These are phyloP conservation scores for Gossypium davidsonii DNA, from an alignment of 441 rosid species.

Conservation along the genomic window DNA sequence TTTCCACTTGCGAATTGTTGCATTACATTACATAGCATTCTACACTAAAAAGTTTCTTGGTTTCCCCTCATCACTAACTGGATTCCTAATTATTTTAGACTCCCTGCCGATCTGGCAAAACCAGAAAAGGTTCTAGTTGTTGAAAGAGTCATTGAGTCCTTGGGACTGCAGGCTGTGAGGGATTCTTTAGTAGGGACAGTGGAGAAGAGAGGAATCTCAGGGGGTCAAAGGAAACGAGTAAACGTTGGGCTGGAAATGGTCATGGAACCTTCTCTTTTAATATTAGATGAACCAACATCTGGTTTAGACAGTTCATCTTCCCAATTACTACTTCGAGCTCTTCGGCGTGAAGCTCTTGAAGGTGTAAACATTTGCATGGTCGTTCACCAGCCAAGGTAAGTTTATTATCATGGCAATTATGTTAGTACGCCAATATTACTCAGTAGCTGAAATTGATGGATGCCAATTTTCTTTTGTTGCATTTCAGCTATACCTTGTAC, in stretches of 20 bases:
- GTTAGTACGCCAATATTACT: not conserved
- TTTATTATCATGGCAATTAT: not conserved
- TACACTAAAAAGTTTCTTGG: constrained; percentile 1
- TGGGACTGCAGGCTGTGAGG: constrained; percentile 73
- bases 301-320: constrained; percentile 98
- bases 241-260: constrained; percentile 99
- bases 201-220: constrained; percentile 93
- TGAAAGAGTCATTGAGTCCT: constrained; percentile 84
- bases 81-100: constrained; percentile 34
- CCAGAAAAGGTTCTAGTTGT: constrained; percentile 79
- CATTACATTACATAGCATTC: not conserved
- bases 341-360: constrained; percentile 97
- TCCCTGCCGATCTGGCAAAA: constrained; percentile 67
- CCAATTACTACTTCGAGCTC: constrained; percentile 78
- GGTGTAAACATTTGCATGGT: constrained; percentile 96
- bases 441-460: not conserved
- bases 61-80: not conserved
- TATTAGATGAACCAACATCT: constrained; percentile 96
- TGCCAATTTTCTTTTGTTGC: not conserved
- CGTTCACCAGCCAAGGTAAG: constrained; percentile 90
- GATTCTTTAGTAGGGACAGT: constrained; percentile 93
- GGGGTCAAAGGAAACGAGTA: constrained; percentile 95
- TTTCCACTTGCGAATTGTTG: not conserved
- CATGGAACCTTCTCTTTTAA: constrained; percentile 96
- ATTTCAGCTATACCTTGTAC: constrained; percentile 75